phyloP scores from a whole-genome alignment of 345 rosid genomes.

The Moricandia moricandioides region DNA sequence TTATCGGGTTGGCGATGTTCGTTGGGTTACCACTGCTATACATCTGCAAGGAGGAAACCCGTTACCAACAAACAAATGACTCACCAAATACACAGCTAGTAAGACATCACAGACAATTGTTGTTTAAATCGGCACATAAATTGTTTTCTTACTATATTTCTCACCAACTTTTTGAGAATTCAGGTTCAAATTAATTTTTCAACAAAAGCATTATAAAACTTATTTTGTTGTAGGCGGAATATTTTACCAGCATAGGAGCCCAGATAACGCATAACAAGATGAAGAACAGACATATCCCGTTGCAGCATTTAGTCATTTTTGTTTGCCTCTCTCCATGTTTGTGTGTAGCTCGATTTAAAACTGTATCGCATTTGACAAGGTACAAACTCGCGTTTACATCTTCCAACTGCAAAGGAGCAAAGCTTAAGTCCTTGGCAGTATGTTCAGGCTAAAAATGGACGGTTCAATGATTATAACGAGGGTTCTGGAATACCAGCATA shows the following conservation, averaged over 20 bases:
- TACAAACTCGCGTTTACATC: constrained; percentile 88
- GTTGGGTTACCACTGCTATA: constrained; percentile 99
- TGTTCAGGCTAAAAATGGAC: constrained; percentile 18
- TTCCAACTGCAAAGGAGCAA: constrained; percentile 61
- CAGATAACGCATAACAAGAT: constrained; percentile 85
- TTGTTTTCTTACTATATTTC: constrained; percentile 4
- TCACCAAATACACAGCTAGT: constrained; percentile 2
- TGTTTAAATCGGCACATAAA: background rate
- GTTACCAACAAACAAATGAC: constrained; percentile 9
- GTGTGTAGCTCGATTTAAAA: constrained; percentile 76
- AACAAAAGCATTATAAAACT: background rate
- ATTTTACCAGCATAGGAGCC: constrained; percentile 96
- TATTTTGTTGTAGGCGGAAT: constrained; percentile 5
- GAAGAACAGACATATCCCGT: constrained; percentile 90
- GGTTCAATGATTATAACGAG: constrained; percentile 11
- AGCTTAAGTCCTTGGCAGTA: constrained; percentile 33
- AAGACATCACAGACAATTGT: constrained; percentile 3
- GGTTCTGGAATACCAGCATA: background rate
- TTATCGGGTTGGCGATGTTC: constrained; percentile 89
- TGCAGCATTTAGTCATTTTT: constrained; percentile 93
- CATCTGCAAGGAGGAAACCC: constrained; percentile 56
- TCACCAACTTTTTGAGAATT: constrained; percentile 7
- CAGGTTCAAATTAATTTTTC: background rate
- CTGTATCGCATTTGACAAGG: constrained; percentile 95
- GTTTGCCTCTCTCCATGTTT: constrained; percentile 90